Evolutionary conservation across 805 yeast genomes (phyloP), one percentile per base, ranked within the genome.

Genomic region (Starmerella roubikii): DNA sequence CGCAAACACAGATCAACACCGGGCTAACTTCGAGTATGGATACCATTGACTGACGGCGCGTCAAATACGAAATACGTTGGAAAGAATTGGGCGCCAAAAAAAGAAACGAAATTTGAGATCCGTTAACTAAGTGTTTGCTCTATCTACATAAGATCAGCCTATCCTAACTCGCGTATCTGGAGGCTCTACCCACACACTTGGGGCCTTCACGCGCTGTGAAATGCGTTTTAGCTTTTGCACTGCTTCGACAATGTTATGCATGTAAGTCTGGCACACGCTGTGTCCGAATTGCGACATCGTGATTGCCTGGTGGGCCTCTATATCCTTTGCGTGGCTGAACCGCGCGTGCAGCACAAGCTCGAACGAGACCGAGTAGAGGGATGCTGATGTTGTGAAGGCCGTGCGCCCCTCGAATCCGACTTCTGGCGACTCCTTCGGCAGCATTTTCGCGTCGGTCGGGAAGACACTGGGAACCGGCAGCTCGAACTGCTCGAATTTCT

Each of bases 221-320:
- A 37, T 35, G 32, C 25, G 40, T 30, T 42, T 44, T 13, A 58
- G 57, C n/a, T 48, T 44, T 27, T 55, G 54, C 13, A 60, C 64
- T 3, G 55, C 45, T 25, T 55, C 59, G 16, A 50, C 45, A 3
- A 59, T 51, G 39, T 52, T 50, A 38, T 48, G 47, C 61, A 57
- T 57, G 35, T 57, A 58, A 11, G 53, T 47, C 40, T 48, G 40
- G 39, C 66, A 56, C 16, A 58, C 48, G 4, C 53, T 50, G 28
- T 55, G 59, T 41, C 56, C 63, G 40, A 62, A 63, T 28, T 62
- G 61, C 4, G 61, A 50, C 13, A 62, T 49, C 0, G 58, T 52
- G 24, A 62, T 48, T 5, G 56, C 52, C 35, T 54, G 57, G 38
- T 50, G 54, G 11, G 55, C 40, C 41, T 57, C 64, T 22, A 62